Conservation (phyloP, 2,329 filamentous ascomycete genomes). For the Verticillium alfalfae region DNA sequence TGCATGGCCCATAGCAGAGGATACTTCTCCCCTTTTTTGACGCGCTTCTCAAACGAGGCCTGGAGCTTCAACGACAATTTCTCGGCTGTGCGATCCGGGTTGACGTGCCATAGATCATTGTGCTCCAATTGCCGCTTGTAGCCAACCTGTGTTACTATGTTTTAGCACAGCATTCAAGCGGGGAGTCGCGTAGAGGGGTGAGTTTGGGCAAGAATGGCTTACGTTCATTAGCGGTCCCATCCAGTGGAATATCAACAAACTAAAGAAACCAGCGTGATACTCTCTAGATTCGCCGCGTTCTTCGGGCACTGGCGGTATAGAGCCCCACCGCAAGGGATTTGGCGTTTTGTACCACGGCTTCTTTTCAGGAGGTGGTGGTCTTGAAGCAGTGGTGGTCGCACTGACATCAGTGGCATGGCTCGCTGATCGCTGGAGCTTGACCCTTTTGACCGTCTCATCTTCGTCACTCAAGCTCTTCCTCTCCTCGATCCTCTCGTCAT, state of each 20-base stretch:
- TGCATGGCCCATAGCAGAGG: conserved; percentile 77
- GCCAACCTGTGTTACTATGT: conserved; percentile 50
- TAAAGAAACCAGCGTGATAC: conserved; percentile 68
- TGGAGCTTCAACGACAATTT: conserved; percentile 62
- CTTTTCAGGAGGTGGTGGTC: conserved; percentile 20
- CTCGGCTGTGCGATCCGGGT: conserved; percentile 70
- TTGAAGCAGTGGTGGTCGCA: conserved; percentile 34
- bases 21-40: conserved; percentile 61
- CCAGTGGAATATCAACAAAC: conserved; percentile 79
- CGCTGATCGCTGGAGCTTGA: conserved; percentile 32
- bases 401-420: conserved; percentile 52
- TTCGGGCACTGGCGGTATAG: conserved; percentile 48
- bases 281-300: conserved; percentile 57
- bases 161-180: too few species aligned
- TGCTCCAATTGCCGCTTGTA: conserved; percentile 79
- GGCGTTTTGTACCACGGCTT: conserved; percentile 59
- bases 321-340: conserved; percentile 58
- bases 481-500: conserved; percentile 6
- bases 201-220: conserved; percentile 21
- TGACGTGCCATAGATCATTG: conserved; percentile 85
- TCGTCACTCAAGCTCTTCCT: neutral
- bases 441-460: neutral
- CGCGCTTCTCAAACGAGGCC: conserved; percentile 63
- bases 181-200: too few species aligned
- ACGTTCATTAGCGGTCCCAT: conserved; percentile 81